These are phyloP conservation scores for Hibiscus tridactylites DNA, from an alignment of 345 rosid genomes.

Conservation along the genomic window DNA sequence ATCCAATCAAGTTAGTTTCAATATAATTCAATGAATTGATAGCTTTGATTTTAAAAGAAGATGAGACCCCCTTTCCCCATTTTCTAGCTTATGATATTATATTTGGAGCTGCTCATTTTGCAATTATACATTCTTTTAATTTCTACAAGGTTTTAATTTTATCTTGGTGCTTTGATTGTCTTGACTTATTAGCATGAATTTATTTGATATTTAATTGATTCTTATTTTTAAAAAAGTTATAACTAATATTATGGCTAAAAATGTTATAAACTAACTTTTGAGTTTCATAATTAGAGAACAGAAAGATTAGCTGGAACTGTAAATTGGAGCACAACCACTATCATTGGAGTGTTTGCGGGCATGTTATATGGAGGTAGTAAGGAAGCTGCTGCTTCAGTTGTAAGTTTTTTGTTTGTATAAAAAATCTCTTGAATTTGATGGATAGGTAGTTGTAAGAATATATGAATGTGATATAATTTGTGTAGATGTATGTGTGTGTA, in stretches of 20 bases:
- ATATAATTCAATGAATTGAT: neutral
- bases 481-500: no score
- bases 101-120: neutral
- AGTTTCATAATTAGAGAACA: slow-evolving; percentile 30
- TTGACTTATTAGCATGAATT: neutral
- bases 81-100: neutral
- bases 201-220: neutral
- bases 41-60: neutral
- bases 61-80: neutral
- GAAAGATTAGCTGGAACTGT: slow-evolving; percentile 60
- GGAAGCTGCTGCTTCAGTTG: slow-evolving; percentile 91
- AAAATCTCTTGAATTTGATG: neutral
- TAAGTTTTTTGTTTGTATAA: slow-evolving; percentile 26
- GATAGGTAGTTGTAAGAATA: neutral
- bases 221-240: neutral
- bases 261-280: slow-evolving; percentile 6
- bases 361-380: slow-evolving; percentile 90
- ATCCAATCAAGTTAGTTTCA: neutral
- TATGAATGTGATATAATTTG: neutral
- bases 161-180: neutral
- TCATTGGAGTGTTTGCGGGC: slow-evolving; percentile 83
- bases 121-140: neutral
- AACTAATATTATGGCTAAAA: neutral
- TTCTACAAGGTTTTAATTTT: neutral
- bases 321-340: slow-evolving; percentile 84